phyloP scores from a whole-genome alignment of 768 basidiomycete genomes.

The Mycena crocata region DNA sequence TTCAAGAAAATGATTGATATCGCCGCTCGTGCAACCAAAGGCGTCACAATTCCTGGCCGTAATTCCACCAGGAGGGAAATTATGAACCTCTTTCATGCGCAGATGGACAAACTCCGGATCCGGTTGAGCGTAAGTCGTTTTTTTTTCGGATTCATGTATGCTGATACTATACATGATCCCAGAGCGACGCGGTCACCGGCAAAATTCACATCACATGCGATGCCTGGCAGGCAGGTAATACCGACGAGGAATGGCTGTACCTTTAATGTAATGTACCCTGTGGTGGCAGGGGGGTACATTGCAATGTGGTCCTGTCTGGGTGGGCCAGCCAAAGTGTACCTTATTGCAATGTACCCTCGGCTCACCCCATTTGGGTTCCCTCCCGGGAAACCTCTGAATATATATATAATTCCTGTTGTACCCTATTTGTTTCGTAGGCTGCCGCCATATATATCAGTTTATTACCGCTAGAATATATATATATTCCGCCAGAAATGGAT shows the following conservation, averaged over 20 bases:
- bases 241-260: too few relatives aligned
- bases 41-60: constrained; percentile 44
- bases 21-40: constrained; percentile 45
- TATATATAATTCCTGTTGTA: too few relatives aligned
- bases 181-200: constrained; percentile 39
- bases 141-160: constrained; percentile 8
- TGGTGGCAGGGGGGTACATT: constrained; percentile 9
- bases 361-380: too few relatives aligned
- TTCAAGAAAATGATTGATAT: constrained; percentile 49
- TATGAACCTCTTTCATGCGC: constrained; percentile 38
- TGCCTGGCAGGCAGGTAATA: constrained; percentile 53
- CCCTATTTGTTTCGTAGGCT: too few relatives aligned
- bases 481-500: too few relatives aligned
- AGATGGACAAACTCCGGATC: constrained; percentile 16
- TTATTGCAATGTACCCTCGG: constrained; percentile 5
- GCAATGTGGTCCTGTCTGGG: neutral
- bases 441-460: too few relatives aligned
- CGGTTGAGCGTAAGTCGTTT: constrained; percentile 14
- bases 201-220: constrained; percentile 51
- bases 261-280: constrained; percentile 4
- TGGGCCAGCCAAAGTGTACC: neutral
- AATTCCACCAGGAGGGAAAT: constrained; percentile 37
- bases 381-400: too few relatives aligned
- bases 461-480: too few relatives aligned
- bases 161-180: neutral